These are phyloP conservation scores for Hevea brasiliensis DNA, from an alignment of 345 rosid genomes.

Conservation along the genomic window DNA sequence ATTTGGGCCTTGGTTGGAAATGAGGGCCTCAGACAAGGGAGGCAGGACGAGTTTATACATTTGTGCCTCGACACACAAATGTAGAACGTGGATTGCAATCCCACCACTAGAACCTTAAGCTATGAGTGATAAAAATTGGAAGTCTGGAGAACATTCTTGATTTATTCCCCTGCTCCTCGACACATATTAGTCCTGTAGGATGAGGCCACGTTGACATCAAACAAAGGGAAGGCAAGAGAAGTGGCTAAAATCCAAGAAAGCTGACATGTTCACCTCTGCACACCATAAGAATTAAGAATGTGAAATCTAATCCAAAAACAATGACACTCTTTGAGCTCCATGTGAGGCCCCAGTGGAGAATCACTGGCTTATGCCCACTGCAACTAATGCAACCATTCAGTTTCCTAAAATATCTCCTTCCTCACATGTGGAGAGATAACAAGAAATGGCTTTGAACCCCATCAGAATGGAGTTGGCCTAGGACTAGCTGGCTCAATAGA, in stretches of 20 bases:
- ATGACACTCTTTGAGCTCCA: neutral
- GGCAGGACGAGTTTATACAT: too few species aligned
- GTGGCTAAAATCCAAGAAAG: neutral
- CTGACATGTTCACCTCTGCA: neutral
- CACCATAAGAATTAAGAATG: neutral
- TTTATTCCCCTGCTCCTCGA: too few species aligned
- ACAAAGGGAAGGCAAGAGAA: neutral
- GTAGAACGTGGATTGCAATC: too few species aligned
- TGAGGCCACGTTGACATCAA: slow-evolving; percentile 13
- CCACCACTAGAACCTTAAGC: neutral
- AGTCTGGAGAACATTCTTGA: neutral
- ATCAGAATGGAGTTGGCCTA: neutral
- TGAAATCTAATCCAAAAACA: too few species aligned
- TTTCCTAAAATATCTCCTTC: slow-evolving; percentile 21
- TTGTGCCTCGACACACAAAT: too few species aligned
- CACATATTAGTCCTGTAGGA: neutral
- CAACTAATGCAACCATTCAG: neutral
- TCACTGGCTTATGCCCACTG: neutral
- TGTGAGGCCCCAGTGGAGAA: slow-evolving; percentile 14
- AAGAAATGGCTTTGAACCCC: neutral
- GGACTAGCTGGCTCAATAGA: neutral
- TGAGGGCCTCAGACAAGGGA: too few species aligned
- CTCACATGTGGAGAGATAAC: slow-evolving; percentile 27
- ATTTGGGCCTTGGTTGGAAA: too few species aligned
- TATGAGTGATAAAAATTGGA: too few species aligned